A percentile compares a stretch with the other conserved stretches of the same genome.
These are phyloP conservation scores for Beauveria australis DNA, from an alignment of 2,329 filamentous ascomycete species.

Conservation along the genomic window DNA sequence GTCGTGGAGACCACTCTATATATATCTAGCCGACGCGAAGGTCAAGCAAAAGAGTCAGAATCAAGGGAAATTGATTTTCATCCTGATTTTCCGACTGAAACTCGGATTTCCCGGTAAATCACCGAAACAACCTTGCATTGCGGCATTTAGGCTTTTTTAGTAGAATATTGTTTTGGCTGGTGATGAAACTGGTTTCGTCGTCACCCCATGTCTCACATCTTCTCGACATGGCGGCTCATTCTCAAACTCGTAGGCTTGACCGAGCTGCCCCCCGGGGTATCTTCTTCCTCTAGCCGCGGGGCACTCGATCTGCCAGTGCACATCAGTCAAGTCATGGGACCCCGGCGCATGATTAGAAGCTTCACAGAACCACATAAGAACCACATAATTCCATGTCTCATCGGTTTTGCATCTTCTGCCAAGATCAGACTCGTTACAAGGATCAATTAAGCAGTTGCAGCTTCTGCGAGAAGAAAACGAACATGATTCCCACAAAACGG, in stretches of 20 bases:
- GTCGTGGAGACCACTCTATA: neutral
- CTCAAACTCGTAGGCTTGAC: neutral
- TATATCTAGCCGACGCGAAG: neutral
- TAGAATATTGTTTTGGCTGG: neutral
- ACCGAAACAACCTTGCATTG: neutral
- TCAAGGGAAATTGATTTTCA: neutral
- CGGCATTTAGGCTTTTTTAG: neutral
- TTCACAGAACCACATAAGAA: neutral
- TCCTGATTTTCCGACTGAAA: neutral
- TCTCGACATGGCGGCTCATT: neutral
- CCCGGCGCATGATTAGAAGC: neutral
- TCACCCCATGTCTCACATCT: slow-evolving; percentile 1
- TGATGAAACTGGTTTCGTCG: slow-evolving; percentile 6
- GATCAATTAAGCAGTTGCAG: neutral
- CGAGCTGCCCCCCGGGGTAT: neutral
- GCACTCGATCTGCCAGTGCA: neutral
- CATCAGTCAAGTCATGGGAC: neutral
- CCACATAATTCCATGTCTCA: neutral
- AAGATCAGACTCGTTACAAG: neutral
- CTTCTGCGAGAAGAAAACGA: neutral
- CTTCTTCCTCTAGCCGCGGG: neutral
- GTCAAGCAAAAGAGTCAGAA: neutral
- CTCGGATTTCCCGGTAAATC: neutral
- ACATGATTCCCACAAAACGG: too few species aligned
- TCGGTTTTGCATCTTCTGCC: neutral